Evolutionary conservation across 176 grass and related monocot genomes (phyloP), one percentile per base, ranked within the genome.

Genomic region (Cocos nucifera): DNA sequence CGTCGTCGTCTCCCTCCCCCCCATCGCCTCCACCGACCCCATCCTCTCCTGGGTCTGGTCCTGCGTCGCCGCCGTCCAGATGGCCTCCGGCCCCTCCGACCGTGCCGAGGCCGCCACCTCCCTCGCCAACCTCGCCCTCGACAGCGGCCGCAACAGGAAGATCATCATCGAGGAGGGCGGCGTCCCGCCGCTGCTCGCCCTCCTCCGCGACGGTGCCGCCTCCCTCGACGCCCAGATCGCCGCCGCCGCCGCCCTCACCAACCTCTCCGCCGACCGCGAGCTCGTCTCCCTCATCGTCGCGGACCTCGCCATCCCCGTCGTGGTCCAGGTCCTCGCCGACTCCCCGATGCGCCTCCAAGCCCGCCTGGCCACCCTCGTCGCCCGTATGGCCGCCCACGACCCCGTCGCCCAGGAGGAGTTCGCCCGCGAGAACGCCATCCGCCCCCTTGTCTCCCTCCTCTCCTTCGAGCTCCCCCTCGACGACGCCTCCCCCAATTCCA

Each of bases 121-220:
- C 32, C 67, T 70, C 15, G 67, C 67, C 32, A 58, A 57, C 32
- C 67, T 58, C 32, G 67, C 67, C 19, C 32, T 58, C 12, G 67
- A 70, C 55, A 57, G 67, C 35, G 20, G 49, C 15, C 67, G 67
- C 21, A 58, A 70, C 32, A 30, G 21, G 21, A 49, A 55, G 67
- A 22, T 70, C 32, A 59, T 70, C 54, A 55, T 70, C 20, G 67
- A 70, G 28, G 67, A 70, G 55, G 67, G 67, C 67, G 67, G 32
- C 19, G 32, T 70, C 4, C 67, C 19, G 19, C 67, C 55, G 67
- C 67, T 70, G 19, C 66, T 69, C 19, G 15, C 66, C 20, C 66
- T 69, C 15, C 66, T 69, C 28, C 66, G 66, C 53, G 66, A 48
- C 19, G 66, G 7, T 0, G 50, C 18, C 18, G 24, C 66, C 53